Evolutionary conservation across 768 basidiomycete species (phyloP).

Genomic region (Roridomyces roridus): DNA sequence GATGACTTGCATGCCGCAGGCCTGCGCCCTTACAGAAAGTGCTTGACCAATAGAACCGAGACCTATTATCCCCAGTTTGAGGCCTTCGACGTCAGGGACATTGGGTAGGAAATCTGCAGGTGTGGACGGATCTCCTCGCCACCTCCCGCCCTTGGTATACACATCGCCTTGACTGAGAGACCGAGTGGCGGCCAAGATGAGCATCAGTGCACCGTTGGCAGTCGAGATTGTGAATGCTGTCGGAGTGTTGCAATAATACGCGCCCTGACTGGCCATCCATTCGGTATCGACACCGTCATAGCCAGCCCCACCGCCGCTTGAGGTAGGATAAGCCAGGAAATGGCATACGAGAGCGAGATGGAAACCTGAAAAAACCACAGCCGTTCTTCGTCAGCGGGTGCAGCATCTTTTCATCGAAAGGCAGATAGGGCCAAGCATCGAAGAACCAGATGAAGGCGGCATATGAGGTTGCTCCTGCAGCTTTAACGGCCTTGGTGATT

Average conservation of each 20-base stretch:
- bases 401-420: constrained; percentile 22
- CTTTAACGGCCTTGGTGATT: constrained; percentile 10
- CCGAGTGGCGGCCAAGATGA: constrained; percentile 27
- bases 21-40: constrained; percentile 26
- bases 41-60: constrained; percentile 28
- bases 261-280: constrained; percentile 24
- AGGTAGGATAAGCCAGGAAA: not conserved
- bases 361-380: constrained; percentile 22
- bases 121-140: constrained; percentile 18
- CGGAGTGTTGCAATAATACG: constrained; percentile 29
- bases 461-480: constrained; percentile 12
- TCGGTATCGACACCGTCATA: constrained; percentile 22
- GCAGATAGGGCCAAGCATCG: not conserved
- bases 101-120: constrained; percentile 13
- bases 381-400: constrained; percentile 14
- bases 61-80: constrained; percentile 29
- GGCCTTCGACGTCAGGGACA: constrained; percentile 24
- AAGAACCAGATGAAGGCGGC: constrained; percentile 24
- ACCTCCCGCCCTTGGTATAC: constrained; percentile 23
- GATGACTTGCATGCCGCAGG: constrained; percentile 29
- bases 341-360: not conserved
- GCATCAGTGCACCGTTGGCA: constrained; percentile 28
- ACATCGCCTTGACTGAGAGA: constrained; percentile 22
- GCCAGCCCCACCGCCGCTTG: constrained; percentile 21
- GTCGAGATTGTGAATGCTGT: constrained; percentile 25